phyloP scores from a whole-genome alignment of 2,329 filamentous ascomycete genomes.

The Colletotrichum plurivorum region DNA sequence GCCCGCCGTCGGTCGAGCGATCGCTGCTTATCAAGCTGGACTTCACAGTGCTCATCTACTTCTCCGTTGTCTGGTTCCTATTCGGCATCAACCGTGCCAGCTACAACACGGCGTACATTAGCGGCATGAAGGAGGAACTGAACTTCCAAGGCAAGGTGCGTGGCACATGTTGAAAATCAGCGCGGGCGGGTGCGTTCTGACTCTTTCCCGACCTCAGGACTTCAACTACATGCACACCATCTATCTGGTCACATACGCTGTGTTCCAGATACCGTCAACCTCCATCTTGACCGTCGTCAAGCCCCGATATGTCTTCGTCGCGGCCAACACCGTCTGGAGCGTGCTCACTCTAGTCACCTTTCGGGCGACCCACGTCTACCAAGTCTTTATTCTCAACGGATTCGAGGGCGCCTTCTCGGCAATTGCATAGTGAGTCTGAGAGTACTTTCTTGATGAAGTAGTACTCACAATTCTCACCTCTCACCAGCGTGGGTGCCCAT shows the following conservation, averaged over 20 bases:
- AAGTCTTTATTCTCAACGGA: constrained; percentile 59
- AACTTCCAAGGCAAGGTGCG: constrained; percentile 51
- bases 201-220: constrained; percentile 38
- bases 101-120: constrained; percentile 59
- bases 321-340: constrained; percentile 59
- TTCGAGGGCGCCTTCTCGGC: constrained; percentile 61
- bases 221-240: constrained; percentile 55
- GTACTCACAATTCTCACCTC: constrained; percentile 49
- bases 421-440: constrained; percentile 54
- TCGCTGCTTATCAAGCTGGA: constrained; percentile 56
- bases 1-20: constrained; percentile 42
- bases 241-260: constrained; percentile 57
- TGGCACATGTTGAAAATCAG: not conserved
- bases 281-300: constrained; percentile 46
- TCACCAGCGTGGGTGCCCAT: constrained; percentile 51
- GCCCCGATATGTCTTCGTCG: constrained; percentile 43
- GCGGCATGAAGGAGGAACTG: constrained; percentile 56
- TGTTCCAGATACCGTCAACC: constrained; percentile 60
- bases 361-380: constrained; percentile 57
- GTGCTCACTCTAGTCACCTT: constrained; percentile 59
- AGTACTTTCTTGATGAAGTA: not conserved
- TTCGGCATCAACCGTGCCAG: constrained; percentile 61
- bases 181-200: not conserved
- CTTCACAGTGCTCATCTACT: constrained; percentile 58
- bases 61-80: constrained; percentile 62